Percentiles rank a stretch among this genome's conserved stretches.
phyloP scores from a whole-genome alignment of 1,284 basidiomycete species.

The Trichosporon ovoides region DNA sequence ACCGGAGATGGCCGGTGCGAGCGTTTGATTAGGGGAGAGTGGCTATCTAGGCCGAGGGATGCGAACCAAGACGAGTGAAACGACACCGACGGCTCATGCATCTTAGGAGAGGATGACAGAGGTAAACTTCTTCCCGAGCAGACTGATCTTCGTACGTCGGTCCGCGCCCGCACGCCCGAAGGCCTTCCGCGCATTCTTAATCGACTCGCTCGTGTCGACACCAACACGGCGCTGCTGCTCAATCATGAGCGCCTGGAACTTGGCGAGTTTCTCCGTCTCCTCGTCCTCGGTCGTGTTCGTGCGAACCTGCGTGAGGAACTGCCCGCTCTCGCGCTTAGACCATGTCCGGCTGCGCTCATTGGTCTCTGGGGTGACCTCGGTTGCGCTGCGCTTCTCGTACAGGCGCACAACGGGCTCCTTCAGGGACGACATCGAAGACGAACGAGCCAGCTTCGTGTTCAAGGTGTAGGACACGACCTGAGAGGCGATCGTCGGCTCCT shows the following conservation, averaged over 20 bases:
- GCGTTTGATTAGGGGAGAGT: too few relatives aligned
- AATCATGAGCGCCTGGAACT: constrained; percentile 36
- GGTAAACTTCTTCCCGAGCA: constrained; percentile 28
- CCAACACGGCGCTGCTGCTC: constrained; percentile 37
- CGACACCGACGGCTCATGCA: too few relatives aligned
- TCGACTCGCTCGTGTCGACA: constrained; percentile 24
- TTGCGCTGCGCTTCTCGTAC: background rate
- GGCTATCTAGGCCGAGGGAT: too few relatives aligned
- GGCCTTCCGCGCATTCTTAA: constrained; percentile 16
- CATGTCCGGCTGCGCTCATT: background rate
- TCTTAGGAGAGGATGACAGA: constrained; percentile 20
- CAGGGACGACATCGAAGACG: constrained; percentile 13
- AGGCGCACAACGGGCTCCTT: background rate
- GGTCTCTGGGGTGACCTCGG: background rate
- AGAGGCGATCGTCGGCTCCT: constrained; percentile 9
- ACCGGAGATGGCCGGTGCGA: too few relatives aligned
- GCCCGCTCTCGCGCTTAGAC: constrained; percentile 4
- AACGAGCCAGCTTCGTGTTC: constrained; percentile 11
- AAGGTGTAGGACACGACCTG: background rate
- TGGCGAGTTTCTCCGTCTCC: constrained; percentile 31
- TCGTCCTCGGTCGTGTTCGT: constrained; percentile 3
- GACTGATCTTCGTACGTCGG: constrained; percentile 28
- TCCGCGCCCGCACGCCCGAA: constrained; percentile 10
- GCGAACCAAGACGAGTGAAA: too few relatives aligned
- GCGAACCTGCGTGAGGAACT: background rate